phyloP scores from a whole-genome alignment of 176 grass and related monocot species.

The Oryza meyeriana region DNA sequence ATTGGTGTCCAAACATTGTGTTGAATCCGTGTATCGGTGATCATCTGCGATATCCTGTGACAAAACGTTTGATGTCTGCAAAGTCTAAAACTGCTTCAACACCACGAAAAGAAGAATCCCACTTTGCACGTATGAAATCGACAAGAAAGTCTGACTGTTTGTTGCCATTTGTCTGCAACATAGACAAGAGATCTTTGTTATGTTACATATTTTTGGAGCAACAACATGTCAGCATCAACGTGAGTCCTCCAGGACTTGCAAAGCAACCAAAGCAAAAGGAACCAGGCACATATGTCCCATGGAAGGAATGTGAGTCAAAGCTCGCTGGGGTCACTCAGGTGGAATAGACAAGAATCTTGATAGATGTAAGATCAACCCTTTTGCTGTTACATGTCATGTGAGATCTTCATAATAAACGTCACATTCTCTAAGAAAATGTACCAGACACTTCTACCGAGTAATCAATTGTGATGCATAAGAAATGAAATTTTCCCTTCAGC shows the following conservation, averaged over 20 bases:
- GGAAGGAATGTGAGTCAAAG: background rate
- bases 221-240: constrained; percentile 24
- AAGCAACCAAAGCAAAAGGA: constrained; percentile 22
- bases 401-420: background rate
- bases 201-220: constrained; percentile 13
- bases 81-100: constrained; percentile 68
- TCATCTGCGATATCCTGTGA: constrained; percentile 68
- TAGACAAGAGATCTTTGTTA: constrained; percentile 14
- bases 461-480: background rate
- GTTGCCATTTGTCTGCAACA: constrained; percentile 83
- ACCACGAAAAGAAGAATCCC: constrained; percentile 47
- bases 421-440: constrained; percentile 4
- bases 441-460: background rate
- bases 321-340: background rate
- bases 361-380: background rate
- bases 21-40: background rate
- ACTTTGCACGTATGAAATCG: constrained; percentile 56
- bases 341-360: background rate
- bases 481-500: background rate
- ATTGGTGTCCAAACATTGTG: constrained; percentile 11
- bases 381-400: background rate
- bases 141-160: constrained; percentile 72
- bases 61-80: constrained; percentile 73
- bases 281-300: background rate
- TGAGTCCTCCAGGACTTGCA: background rate